Percentiles rank a stretch among this genome's conserved stretches.
These are phyloP conservation scores for Talaromyces proteolyticus DNA, from an alignment of 495 filamentous ascomycete species.

Conservation along the genomic window DNA sequence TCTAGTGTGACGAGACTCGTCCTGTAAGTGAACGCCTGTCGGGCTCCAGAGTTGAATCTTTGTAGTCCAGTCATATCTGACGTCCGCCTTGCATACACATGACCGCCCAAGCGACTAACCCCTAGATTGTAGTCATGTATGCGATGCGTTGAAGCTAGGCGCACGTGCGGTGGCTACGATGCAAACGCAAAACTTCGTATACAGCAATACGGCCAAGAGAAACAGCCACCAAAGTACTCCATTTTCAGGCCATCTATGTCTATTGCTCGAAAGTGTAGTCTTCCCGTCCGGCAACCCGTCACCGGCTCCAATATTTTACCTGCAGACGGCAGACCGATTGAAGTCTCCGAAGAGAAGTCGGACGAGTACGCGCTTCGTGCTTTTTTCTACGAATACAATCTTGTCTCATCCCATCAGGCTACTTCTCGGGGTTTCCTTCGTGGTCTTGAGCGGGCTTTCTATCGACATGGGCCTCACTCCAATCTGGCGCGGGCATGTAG, in stretches of 20 bases:
- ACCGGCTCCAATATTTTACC: constrained; percentile 14
- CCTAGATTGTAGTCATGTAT: constrained; percentile 17
- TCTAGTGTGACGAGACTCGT: constrained; percentile 23
- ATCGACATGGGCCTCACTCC: constrained; percentile 12
- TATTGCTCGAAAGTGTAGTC: constrained; percentile 21
- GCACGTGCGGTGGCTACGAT: constrained; percentile 25
- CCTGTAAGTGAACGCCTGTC: constrained; percentile 14
- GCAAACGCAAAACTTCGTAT: constrained; percentile 12
- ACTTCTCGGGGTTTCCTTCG: constrained; percentile 20
- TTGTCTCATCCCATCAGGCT: constrained; percentile 12
- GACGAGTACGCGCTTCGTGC: constrained; percentile 19
- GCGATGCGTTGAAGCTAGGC: constrained; percentile 20
- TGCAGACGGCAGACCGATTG: constrained; percentile 13
- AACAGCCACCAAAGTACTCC: not conserved
- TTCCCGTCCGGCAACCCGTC: constrained; percentile 13
- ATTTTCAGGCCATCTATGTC: constrained; percentile 5
- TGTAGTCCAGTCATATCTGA: too few relatives aligned
- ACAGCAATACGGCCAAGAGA: constrained; percentile 13
- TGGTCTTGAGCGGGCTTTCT: constrained; percentile 19
- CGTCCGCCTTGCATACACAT: not conserved
- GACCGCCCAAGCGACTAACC: not conserved
- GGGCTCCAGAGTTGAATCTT: not conserved
- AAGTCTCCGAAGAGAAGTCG: constrained; percentile 12
- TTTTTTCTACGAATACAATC: constrained; percentile 26
- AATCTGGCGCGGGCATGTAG: constrained; percentile 21